Evolutionary conservation across 257 asterid genomes (phyloP).

Genomic region (Ajuga chamaepitys): DNA sequence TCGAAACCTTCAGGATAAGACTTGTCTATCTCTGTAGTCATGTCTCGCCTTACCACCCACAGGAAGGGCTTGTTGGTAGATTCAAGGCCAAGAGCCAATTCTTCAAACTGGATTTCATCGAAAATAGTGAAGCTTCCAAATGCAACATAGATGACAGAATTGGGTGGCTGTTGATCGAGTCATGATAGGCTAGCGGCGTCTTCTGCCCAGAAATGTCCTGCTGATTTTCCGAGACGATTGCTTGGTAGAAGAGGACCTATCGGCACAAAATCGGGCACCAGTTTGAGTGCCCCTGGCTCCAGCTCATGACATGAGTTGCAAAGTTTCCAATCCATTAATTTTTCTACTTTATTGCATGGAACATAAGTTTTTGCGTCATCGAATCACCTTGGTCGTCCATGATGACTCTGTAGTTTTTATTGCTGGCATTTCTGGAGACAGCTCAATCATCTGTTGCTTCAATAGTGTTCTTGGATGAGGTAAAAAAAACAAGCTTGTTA

Average conservation of each 20-base stretch:
- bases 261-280: constrained; percentile 21
- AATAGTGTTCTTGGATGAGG: constrained; percentile 26
- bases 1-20: constrained; percentile 25
- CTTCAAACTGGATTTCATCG: constrained; percentile 34
- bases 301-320: constrained; percentile 43
- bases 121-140: constrained; percentile 55
- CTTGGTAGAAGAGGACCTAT: constrained; percentile 49
- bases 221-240: constrained; percentile 34
- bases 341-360: constrained; percentile 7
- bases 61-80: constrained; percentile 31
- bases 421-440: constrained; percentile 43
- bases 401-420: constrained; percentile 23
- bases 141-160: constrained; percentile 48
- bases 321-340: constrained; percentile 25
- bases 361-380: constrained; percentile 18
- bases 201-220: constrained; percentile 46
- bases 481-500: too few species aligned
- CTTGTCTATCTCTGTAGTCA: not conserved
- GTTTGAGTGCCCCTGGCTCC: constrained; percentile 37
- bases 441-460: constrained; percentile 29
- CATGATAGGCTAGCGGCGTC: constrained; percentile 36
- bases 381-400: constrained; percentile 36
- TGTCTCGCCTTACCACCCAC: constrained; percentile 34
- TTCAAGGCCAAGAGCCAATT: constrained; percentile 45
- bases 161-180: constrained; percentile 44